These are phyloP conservation scores for Mrakia blollopis DNA, from an alignment of 768 basidiomycete genomes.

Conservation along the genomic window DNA sequence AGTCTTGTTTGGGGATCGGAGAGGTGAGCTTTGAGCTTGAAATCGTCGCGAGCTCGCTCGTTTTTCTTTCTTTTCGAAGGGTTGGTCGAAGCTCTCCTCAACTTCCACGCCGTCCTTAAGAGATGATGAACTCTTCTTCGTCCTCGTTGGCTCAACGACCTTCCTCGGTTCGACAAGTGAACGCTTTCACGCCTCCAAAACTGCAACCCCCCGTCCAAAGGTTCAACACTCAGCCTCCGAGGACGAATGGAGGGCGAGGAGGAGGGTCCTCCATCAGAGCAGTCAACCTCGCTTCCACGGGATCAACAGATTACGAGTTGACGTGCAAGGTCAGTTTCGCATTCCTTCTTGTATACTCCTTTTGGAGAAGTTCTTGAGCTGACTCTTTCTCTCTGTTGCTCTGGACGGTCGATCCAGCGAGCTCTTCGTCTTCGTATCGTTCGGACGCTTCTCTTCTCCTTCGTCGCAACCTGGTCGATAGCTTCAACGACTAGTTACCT, in stretches of 20 bases:
- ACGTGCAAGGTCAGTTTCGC: background rate
- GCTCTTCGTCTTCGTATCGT: slow-evolving; percentile 22
- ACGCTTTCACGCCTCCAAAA: background rate
- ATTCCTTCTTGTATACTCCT: no score
- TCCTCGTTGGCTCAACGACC: background rate
- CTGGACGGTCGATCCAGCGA: background rate
- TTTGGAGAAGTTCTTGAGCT: background rate
- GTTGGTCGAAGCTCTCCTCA: background rate
- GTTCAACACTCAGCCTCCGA: no score
- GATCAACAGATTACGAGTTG: background rate
- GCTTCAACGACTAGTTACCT: background rate
- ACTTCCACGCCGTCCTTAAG: background rate
- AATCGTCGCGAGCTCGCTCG: background rate
- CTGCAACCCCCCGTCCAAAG: background rate
- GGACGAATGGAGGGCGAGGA: no score
- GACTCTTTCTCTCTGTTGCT: background rate
- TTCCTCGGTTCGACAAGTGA: background rate
- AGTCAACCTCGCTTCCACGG: background rate
- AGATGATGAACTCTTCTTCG: slow-evolving; percentile 14
- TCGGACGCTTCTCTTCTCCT: slow-evolving; percentile 22
- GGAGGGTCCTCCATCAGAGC: background rate
- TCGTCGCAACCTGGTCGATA: background rate
- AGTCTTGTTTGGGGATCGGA: background rate
- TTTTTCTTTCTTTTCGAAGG: background rate
- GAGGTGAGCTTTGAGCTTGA: background rate